A percentile compares a stretch with the other conserved stretches of the same genome.
Evolutionary conservation across 176 grass and related monocot species (phyloP).

Genomic region (Stipa capillata): DNA sequence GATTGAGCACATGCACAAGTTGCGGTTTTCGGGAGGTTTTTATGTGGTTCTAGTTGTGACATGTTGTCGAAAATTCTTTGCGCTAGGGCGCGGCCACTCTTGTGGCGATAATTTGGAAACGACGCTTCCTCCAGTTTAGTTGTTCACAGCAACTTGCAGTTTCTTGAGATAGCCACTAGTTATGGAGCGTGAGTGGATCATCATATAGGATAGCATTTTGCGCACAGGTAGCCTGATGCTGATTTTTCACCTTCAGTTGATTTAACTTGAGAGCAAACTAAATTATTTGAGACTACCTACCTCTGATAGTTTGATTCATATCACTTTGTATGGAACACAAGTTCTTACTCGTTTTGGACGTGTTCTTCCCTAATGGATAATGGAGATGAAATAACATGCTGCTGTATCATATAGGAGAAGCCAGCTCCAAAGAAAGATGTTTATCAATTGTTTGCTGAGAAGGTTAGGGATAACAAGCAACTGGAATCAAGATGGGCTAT

Average conservation of each 20-base stretch:
- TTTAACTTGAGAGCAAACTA: not conserved
- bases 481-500: slow-evolving; percentile 97
- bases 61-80: not conserved
- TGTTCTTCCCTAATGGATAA: not conserved
- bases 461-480: slow-evolving; percentile 98
- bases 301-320: not conserved
- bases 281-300: not conserved
- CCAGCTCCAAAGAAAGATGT: slow-evolving; percentile 71
- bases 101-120: not conserved
- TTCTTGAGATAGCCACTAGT: not conserved
- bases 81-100: not conserved
- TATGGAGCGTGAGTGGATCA: not conserved
- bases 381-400: not conserved
- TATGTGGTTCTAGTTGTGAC: not conserved
- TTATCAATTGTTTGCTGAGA: slow-evolving; percentile 90
- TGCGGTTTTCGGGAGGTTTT: not conserved
- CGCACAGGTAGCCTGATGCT: not conserved
- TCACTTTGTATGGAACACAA: not conserved
- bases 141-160: not conserved
- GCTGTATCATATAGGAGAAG: slow-evolving; percentile 43
- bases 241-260: not conserved
- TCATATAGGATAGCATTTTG: not conserved
- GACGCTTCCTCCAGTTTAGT: not conserved
- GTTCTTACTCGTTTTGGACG: not conserved
- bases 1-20: not conserved